Percentiles rank a stretch among this genome's conserved stretches.
These are phyloP conservation scores for Nemania serpens DNA, from an alignment of 2,329 filamentous ascomycete genomes.

Conservation along the genomic window DNA sequence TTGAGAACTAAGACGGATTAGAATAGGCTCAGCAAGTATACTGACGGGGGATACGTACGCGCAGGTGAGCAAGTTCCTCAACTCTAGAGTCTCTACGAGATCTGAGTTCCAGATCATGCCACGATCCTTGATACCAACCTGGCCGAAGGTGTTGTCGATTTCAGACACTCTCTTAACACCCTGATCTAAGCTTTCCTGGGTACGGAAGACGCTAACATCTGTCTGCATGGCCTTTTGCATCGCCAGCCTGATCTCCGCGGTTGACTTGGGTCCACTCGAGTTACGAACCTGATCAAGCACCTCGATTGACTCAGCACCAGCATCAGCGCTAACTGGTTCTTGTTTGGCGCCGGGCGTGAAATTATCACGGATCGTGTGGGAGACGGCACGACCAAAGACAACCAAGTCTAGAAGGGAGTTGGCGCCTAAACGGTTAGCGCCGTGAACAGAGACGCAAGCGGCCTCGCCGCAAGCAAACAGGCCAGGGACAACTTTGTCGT, in stretches of 20 bases:
- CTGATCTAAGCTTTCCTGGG: conserved; percentile 89
- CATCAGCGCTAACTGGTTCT: conserved; percentile 80
- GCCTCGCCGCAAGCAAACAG: conserved; percentile 97
- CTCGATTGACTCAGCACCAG: conserved; percentile 84
- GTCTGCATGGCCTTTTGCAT: conserved; percentile 99
- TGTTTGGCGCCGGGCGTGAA: conserved; percentile 82
- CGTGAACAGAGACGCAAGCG: conserved; percentile 96
- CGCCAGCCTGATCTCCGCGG: conserved; percentile 81
- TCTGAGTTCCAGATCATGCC: conserved; percentile 99
- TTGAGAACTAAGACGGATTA: conserved; percentile 67
- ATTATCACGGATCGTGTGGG: conserved; percentile 95
- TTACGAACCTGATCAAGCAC: conserved; percentile 85
- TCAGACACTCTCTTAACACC: conserved; percentile 86
- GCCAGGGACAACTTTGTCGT: conserved; percentile 92
- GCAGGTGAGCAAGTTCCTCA: conserved; percentile 95
- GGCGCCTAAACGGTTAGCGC: conserved; percentile 95
- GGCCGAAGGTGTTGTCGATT: conserved; percentile 77
- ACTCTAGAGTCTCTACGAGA: conserved; percentile 92
- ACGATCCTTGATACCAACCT: conserved; percentile 95
- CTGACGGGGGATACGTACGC: conserved; percentile 66
- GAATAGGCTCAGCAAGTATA: background rate
- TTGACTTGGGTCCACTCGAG: conserved; percentile 82
- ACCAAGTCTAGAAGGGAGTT: conserved; percentile 98
- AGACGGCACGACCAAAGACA: conserved; percentile 96
- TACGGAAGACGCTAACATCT: conserved; percentile 95